phyloP scores from a whole-genome alignment of 495 filamentous ascomycete genomes.

The Trichocladium uniseriatum region DNA sequence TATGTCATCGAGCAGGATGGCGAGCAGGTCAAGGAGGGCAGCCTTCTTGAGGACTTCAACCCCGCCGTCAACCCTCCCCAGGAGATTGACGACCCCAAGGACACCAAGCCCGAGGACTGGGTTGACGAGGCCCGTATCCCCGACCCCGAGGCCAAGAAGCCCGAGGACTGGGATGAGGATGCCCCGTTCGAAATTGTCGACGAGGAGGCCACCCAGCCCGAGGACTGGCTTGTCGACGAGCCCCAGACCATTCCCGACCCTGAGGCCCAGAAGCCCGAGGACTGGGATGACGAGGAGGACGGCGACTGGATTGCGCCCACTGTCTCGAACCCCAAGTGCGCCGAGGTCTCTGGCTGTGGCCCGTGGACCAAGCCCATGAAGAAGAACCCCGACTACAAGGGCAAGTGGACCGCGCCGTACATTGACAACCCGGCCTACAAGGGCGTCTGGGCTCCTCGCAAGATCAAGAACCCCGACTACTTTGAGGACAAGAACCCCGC shows the following conservation, averaged over 20 bases:
- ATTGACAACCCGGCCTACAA: slow-evolving; percentile 99
- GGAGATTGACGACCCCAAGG: slow-evolving; percentile 95
- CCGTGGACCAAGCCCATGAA: slow-evolving; percentile 86
- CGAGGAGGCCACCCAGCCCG: slow-evolving; percentile 82
- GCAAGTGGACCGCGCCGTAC: slow-evolving; percentile 89
- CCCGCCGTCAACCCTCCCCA: slow-evolving; percentile 88
- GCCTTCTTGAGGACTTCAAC: slow-evolving; percentile 87
- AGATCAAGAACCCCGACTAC: slow-evolving; percentile 95
- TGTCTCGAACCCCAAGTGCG: slow-evolving; percentile 91
- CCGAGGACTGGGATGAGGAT: slow-evolving; percentile 98
- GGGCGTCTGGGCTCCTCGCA: slow-evolving; percentile 85
- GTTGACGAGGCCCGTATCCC: slow-evolving; percentile 84
- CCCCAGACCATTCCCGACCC: slow-evolving; percentile 80
- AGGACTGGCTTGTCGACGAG: slow-evolving; percentile 94
- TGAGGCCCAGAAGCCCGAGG: slow-evolving; percentile 96
- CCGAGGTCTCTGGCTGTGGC: slow-evolving; percentile 87
- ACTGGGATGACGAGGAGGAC: slow-evolving; percentile 99
- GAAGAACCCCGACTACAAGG: slow-evolving; percentile 97
- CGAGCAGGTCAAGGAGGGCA: slow-evolving; percentile 73
- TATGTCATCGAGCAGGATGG: slow-evolving; percentile 87
- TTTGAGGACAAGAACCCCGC: slow-evolving; percentile 96
- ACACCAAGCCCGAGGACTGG: slow-evolving; percentile 93
- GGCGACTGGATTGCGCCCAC: slow-evolving; percentile 96
- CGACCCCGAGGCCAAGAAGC: slow-evolving; percentile 92
- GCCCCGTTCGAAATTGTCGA: slow-evolving; percentile 93